Evolutionary conservation across 345 rosid genomes (phyloP).

Genomic region (Pelargonium nanum): DNA sequence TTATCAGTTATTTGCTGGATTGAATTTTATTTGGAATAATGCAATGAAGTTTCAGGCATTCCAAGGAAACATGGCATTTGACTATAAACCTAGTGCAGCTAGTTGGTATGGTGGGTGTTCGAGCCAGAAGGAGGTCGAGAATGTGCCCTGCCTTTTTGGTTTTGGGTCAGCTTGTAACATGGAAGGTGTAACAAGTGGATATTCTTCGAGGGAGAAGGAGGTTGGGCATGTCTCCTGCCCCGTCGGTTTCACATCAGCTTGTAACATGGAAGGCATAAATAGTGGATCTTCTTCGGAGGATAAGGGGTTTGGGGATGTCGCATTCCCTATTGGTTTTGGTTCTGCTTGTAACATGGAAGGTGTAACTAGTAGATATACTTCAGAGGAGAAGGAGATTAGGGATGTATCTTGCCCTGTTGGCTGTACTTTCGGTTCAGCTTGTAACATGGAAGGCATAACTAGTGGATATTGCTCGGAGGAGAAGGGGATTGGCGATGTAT

Average conservation of each 20-base stretch:
- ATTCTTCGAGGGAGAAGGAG: slow-evolving; percentile 2
- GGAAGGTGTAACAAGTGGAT: slow-evolving; percentile 13
- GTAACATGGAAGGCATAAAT: background rate
- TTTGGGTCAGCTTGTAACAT: slow-evolving; percentile 22
- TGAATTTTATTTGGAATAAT: slow-evolving; percentile 70
- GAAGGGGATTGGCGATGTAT: background rate
- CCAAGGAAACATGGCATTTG: slow-evolving; percentile 30
- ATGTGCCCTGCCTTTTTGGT: slow-evolving; percentile 12
- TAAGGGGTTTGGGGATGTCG: slow-evolving; percentile 4
- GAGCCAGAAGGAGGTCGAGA: slow-evolving; percentile 20
- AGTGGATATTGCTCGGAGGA: background rate
- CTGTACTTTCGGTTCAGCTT: background rate
- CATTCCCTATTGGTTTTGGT: slow-evolving; percentile 2
- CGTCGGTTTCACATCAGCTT: slow-evolving; percentile 4
- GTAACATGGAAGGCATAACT: slow-evolving; percentile 1
- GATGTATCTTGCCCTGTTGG: background rate
- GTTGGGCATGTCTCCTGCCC: background rate
- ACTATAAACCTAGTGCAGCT: slow-evolving; percentile 12
- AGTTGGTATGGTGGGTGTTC: slow-evolving; percentile 20
- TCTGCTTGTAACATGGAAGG: no score
- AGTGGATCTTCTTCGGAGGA: background rate
- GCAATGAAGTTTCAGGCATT: slow-evolving; percentile 54
- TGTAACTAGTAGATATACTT: no score
- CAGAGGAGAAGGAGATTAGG: background rate
- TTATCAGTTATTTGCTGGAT: slow-evolving; percentile 61